Percentiles rank a stretch among this genome's conserved stretches.
Evolutionary conservation across 257 asterid genomes (phyloP).

Genomic region (Catharanthus roseus): DNA sequence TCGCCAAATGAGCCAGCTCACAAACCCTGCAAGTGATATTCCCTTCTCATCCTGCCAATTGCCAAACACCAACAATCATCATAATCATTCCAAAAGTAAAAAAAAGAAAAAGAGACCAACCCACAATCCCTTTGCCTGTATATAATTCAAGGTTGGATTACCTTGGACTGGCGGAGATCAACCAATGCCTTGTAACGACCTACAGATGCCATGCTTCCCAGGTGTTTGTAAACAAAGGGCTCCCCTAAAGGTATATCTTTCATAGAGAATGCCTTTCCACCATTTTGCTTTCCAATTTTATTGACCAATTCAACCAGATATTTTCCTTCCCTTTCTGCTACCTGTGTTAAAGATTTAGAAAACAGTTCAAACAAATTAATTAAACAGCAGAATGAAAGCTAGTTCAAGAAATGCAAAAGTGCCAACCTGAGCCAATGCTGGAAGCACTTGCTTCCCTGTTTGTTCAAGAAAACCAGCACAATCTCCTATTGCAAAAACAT

Average conservation of each 20-base stretch:
- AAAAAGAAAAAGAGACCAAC: too few species aligned
- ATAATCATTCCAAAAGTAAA: too few species aligned
- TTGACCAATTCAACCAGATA: constrained; percentile 59
- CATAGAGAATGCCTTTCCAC: constrained; percentile 63
- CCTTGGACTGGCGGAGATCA: constrained; percentile 85
- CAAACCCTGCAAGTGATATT: constrained; percentile 57
- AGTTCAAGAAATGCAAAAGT: not conserved
- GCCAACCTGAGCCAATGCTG: constrained; percentile 90
- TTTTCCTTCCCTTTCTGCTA: constrained; percentile 92
- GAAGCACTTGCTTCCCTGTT: constrained; percentile 75
- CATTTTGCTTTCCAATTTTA: constrained; percentile 46
- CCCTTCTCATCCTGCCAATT: constrained; percentile 59
- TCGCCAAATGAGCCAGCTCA: constrained; percentile 82
- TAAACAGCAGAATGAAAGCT: too few species aligned
- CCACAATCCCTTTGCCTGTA: too few species aligned
- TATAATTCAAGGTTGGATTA: not conserved
- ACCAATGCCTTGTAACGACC: constrained; percentile 91
- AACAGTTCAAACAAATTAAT: not conserved
- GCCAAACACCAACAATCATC: not conserved
- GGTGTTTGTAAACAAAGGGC: constrained; percentile 73
- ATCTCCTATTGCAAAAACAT: constrained; percentile 86
- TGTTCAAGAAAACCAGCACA: constrained; percentile 88
- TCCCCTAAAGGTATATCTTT: constrained; percentile 64
- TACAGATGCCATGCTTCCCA: constrained; percentile 94
- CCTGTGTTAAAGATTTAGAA: constrained; percentile 34